Conservation (phyloP, 371 early-diverging fungal species). For the Smittium mucronatum region DNA sequence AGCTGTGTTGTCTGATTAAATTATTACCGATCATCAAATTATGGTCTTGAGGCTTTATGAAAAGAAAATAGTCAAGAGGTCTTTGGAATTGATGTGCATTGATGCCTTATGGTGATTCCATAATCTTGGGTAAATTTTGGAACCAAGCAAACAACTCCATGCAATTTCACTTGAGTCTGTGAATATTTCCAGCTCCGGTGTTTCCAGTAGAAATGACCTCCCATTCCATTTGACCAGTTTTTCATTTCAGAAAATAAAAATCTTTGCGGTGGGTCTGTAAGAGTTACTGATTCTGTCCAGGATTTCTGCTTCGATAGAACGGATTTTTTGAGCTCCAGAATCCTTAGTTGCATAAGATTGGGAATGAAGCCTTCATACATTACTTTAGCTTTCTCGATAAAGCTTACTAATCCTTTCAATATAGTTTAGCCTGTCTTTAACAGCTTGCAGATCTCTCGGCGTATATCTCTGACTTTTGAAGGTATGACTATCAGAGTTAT, state of each 20-base stretch:
- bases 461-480: background rate
- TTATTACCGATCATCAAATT: background rate
- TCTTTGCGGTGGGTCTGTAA: background rate
- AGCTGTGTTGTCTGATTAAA: background rate
- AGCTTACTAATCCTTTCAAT: background rate
- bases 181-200: background rate
- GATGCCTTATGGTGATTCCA: background rate
- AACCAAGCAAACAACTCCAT: background rate
- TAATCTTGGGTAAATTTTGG: background rate
- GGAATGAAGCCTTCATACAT: background rate
- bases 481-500: background rate
- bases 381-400: constrained; percentile 10
- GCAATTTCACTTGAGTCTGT: background rate
- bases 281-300: background rate
- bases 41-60: background rate
- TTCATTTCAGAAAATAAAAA: background rate
- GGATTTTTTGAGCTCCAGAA: background rate
- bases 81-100: background rate
- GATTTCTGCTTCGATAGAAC: background rate
- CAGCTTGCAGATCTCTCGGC: background rate
- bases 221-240: background rate
- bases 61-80: background rate
- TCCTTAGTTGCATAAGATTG: background rate
- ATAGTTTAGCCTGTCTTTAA: background rate
- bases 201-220: background rate